Evolutionary conservation across 1,284 basidiomycete genomes (phyloP), one percentile per base, ranked within the genome.

Genomic region (Schizopora paradoxa): DNA sequence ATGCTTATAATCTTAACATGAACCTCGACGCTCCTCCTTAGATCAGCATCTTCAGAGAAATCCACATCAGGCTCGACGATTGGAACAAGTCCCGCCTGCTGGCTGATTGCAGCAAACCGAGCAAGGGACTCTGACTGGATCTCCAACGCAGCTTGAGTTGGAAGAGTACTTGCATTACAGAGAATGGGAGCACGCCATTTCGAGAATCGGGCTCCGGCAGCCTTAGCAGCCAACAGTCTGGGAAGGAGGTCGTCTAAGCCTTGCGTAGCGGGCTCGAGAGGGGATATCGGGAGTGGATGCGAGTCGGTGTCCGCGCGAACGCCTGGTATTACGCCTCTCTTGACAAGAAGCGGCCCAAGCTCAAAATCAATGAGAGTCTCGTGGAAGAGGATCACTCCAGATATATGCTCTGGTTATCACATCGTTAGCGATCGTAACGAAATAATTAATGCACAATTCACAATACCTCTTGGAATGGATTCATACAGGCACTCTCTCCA

Each of bases 61-160:
- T 76, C 69, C 14, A 76, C 69, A 54, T 76, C 74, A 3, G 73
- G 74, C 52, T 76, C 74, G 5, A 77, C 67, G 44, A 76, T 71
- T 2, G 74, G 74, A 7, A 75, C 72, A 19, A 77, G 54, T 19
- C 72, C 73, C 3, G 70, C 71, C 55, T 72, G 64, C 51, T 73
- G 70, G 51, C 69, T 73, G 47, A 72, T 66, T 1, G 68, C 65
- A 19, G 72, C 68, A 54, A 69, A 74, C 16, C 66, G 62, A 4
- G 69, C 69, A 16, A 73, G 56, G 26, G 61, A 67, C 50, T 72
- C 70, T 23, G 68, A 71, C 51, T 73, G 71, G 5, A 60, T 62
- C 45, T 74, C 68, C 28, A 74, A 58, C 8, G 64, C 65, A 29
- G 66, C 58, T 22, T 62, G 61, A 5, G 67, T 63, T 6, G 72